These are phyloP conservation scores for Claviceps digitariae DNA, from an alignment of 2,329 filamentous ascomycete species.

Conservation along the genomic window DNA sequence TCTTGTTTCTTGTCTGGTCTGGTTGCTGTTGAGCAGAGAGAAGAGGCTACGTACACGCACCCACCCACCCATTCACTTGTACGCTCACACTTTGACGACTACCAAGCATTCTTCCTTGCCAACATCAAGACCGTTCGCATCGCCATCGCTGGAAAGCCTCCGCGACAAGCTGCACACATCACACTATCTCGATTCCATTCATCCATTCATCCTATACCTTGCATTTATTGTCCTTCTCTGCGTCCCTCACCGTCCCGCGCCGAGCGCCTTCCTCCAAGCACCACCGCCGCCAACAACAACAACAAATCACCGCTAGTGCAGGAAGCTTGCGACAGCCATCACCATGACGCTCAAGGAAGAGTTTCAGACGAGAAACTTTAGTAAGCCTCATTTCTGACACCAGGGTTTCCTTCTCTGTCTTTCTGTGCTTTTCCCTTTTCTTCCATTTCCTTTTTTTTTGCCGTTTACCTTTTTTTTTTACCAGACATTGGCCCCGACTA, in stretches of 20 bases:
- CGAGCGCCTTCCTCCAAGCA: not conserved
- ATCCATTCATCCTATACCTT: not conserved
- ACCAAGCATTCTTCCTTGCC: conserved; percentile 6
- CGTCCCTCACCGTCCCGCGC: not conserved
- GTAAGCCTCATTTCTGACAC: conserved; percentile 31
- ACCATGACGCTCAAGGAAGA: conserved; percentile 60
- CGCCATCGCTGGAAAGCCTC: conserved; percentile 7
- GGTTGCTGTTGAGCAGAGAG: too few relatives aligned
- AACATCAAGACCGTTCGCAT: conserved; percentile 10
- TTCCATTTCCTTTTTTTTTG: not conserved
- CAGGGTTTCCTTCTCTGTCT: not conserved
- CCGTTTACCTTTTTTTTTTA: too few relatives aligned
- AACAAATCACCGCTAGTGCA: not conserved
- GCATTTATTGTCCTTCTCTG: not conserved
- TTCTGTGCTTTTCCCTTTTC: not conserved
- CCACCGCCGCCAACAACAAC: not conserved
- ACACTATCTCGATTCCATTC: not conserved
- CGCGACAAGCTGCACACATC: conserved; percentile 4
- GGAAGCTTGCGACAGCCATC: conserved; percentile 13
- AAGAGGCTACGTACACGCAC: conserved; percentile 19
- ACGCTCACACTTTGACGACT: conserved; percentile 15
- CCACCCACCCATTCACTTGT: conserved; percentile 2
- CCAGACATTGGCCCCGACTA: not conserved
- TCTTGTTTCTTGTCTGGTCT: too few relatives aligned
- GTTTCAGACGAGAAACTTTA: conserved; percentile 62